These are phyloP conservation scores for Acanthamoeba quina DNA, from an alignment of 208 protist species.

Conservation along the genomic window DNA sequence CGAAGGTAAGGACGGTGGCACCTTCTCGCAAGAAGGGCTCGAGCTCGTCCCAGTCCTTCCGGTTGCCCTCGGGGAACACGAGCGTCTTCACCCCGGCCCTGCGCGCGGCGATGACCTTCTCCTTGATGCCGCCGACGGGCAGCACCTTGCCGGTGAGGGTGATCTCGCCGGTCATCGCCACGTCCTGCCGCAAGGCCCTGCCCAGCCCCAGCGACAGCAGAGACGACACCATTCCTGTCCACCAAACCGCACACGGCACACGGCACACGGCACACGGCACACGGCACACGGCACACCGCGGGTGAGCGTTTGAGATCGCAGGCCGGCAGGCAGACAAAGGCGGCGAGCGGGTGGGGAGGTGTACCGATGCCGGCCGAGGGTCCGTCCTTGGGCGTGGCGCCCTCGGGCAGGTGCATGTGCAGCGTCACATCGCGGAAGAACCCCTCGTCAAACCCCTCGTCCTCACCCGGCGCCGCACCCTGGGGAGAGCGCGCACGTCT, in stretches of 20 bases:
- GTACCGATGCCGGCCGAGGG: conserved; percentile 89
- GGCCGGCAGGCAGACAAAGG: neutral
- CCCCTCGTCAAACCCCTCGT: conserved; percentile 76
- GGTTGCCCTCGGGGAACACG: conserved; percentile 91
- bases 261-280: neutral
- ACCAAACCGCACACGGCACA: neutral
- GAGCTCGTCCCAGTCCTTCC: conserved; percentile 90
- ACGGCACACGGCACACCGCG: too few species aligned
- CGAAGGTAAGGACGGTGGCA: neutral
- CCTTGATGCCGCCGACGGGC: conserved; percentile 91
- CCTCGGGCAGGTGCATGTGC: conserved; percentile 91
- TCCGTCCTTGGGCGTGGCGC: conserved; percentile 89
- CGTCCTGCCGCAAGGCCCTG: conserved; percentile 79
- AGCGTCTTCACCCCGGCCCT: conserved; percentile 84
- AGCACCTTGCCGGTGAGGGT: conserved; percentile 90
- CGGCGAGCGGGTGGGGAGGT: neutral
- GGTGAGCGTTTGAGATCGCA: neutral
- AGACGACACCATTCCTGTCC: conserved; percentile 87
- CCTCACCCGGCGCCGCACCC: neutral
- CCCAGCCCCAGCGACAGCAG: conserved; percentile 90
- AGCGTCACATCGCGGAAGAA: conserved; percentile 85
- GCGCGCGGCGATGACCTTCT: conserved; percentile 91
- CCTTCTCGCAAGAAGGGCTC: neutral
- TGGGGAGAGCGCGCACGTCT: too few species aligned
- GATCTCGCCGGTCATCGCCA: conserved; percentile 94